Evolutionary conservation across 345 rosid species (phyloP).

Genomic region (Dovyalis caffra): DNA sequence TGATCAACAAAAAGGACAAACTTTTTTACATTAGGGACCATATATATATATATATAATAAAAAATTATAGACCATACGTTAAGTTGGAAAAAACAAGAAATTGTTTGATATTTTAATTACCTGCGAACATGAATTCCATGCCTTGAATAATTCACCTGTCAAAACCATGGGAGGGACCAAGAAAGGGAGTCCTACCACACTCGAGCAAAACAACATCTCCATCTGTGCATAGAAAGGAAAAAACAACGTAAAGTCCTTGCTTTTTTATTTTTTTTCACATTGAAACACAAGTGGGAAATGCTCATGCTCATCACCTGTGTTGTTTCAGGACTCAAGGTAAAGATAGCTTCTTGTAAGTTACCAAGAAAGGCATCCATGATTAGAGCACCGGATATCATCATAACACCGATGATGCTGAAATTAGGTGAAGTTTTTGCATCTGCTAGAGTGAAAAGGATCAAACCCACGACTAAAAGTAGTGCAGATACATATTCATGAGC

Average conservation of each 20-base stretch:
- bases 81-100: neutral
- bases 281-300: neutral
- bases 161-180: slow-evolving; percentile 85
- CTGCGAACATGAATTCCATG: slow-evolving; percentile 87
- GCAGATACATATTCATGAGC: slow-evolving; percentile 77
- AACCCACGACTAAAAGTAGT: slow-evolving; percentile 66
- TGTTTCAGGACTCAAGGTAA: slow-evolving; percentile 72
- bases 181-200: slow-evolving; percentile 81
- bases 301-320: slow-evolving; percentile 52
- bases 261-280: no score
- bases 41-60: no score
- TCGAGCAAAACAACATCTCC: slow-evolving; percentile 95
- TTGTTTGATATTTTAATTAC: slow-evolving; percentile 23
- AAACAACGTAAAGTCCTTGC: neutral
- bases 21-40: neutral
- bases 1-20: no score
- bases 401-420: slow-evolving; percentile 71
- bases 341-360: slow-evolving; percentile 86
- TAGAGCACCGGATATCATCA: slow-evolving; percentile 85
- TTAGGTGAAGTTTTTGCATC: slow-evolving; percentile 88
- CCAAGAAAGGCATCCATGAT: slow-evolving; percentile 82
- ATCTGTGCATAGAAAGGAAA: slow-evolving; percentile 36
- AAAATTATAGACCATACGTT: neutral
- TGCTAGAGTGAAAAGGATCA: slow-evolving; percentile 86
- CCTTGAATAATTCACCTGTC: slow-evolving; percentile 77